Percentiles rank a stretch among this genome's conserved stretches.
phyloP scores from a whole-genome alignment of 495 filamentous ascomycete genomes.

The Aspergillus homomorphus region DNA sequence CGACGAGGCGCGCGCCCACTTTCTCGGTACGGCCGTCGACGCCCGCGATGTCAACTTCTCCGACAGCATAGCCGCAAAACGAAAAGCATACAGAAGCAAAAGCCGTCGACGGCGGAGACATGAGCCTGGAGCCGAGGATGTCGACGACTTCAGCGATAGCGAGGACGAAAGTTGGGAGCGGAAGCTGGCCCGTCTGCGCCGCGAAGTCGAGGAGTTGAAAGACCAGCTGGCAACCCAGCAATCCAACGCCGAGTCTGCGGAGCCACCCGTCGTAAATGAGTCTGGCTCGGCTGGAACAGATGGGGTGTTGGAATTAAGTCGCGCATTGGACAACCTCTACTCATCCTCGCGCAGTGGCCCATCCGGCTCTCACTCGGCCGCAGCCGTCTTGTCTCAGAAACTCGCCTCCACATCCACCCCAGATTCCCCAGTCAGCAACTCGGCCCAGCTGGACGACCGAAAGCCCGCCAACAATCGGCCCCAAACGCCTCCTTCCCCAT shows the following conservation, averaged over 20 bases:
- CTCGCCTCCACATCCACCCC: constrained; percentile 19
- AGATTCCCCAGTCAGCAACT: constrained; percentile 5
- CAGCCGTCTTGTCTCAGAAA: constrained; percentile 35
- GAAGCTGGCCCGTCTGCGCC: constrained; percentile 72
- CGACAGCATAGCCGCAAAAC: constrained; percentile 71
- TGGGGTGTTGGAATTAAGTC: constrained; percentile 59
- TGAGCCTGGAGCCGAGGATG: constrained; percentile 51
- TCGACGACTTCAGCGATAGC: constrained; percentile 65
- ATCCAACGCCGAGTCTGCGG: constrained; percentile 19
- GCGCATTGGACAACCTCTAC: constrained; percentile 56
- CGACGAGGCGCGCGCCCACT: constrained; percentile 73
- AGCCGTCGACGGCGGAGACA: constrained; percentile 59
- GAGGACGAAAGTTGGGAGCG: constrained; percentile 69
- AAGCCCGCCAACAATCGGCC: constrained; percentile 7
- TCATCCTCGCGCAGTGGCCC: constrained; percentile 38
- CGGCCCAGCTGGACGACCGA: constrained; percentile 2
- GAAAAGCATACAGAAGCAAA: constrained; percentile 75
- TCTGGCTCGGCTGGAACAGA: constrained; percentile 21
- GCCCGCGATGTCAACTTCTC: constrained; percentile 77
- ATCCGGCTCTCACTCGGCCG: constrained; percentile 33
- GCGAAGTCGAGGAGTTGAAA: constrained; percentile 77
- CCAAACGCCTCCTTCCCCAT: constrained; percentile 46
- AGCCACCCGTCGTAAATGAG: constrained; percentile 15
- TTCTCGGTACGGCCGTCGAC: constrained; percentile 70
- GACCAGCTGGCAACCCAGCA: constrained; percentile 50